Percentiles rank a stretch among this genome's conserved stretches.
Evolutionary conservation across 2,329 filamentous ascomycete genomes (phyloP).

Genomic region (Beauveria sp.): DNA sequence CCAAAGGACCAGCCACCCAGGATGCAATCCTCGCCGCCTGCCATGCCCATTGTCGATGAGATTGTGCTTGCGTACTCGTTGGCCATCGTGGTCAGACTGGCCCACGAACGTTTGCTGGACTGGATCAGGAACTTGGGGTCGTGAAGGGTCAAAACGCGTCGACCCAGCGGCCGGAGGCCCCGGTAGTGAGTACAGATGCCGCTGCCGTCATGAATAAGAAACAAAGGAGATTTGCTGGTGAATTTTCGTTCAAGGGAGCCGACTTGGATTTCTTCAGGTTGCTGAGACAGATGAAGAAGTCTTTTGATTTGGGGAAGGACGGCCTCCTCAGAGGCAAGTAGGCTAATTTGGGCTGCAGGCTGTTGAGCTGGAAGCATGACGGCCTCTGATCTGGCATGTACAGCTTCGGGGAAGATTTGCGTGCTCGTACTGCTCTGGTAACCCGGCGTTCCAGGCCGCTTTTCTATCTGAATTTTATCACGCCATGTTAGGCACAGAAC

Average conservation of each 20-base stretch:
- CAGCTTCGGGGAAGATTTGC: not conserved
- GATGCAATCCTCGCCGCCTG: not conserved
- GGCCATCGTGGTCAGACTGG: not conserved
- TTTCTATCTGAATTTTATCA: not conserved
- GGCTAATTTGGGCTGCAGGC: not conserved
- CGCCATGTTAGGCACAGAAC: not conserved
- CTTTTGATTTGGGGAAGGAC: not conserved
- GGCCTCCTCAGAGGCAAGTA: not conserved
- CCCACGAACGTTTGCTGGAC: conserved; percentile 3
- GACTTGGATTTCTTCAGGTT: not conserved
- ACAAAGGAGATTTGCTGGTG: conserved; percentile 9
- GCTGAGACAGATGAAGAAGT: not conserved
- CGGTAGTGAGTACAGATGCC: conserved; percentile 17
- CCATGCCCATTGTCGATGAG: not conserved
- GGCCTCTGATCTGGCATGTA: not conserved
- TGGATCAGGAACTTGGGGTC: conserved; percentile 10
- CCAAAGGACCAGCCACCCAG: conserved; percentile 49
- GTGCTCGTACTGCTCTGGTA: not conserved
- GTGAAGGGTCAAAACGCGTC: conserved; percentile 15
- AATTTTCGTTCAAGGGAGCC: not conserved
- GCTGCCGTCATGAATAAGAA: conserved; percentile 24
- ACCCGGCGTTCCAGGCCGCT: not conserved
- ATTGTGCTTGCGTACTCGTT: not conserved
- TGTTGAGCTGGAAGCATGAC: not conserved
- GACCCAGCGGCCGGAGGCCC: not conserved